Percentiles rank a stretch among this genome's conserved stretches.
These are phyloP conservation scores for Aspergillaceae sp. DNA, from an alignment of 2,329 filamentous ascomycete species.

Conservation along the genomic window DNA sequence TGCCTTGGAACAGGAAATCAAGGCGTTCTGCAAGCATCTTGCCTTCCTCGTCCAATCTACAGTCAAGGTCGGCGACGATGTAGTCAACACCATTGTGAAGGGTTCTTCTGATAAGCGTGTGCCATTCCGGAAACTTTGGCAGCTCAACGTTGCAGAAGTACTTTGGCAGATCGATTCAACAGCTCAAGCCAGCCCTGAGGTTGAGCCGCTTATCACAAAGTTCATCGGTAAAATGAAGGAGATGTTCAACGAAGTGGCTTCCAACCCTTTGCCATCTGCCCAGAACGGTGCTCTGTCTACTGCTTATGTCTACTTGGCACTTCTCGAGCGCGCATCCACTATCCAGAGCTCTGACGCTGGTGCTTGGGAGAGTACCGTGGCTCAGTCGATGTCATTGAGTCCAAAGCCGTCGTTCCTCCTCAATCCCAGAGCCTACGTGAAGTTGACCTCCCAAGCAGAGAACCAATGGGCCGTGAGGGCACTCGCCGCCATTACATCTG, in stretches of 20 bases:
- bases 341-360: constrained; percentile 45
- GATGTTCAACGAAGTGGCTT: constrained; percentile 65
- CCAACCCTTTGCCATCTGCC: constrained; percentile 68
- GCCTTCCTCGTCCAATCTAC: constrained; percentile 54
- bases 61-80: constrained; percentile 54
- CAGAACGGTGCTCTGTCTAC: constrained; percentile 76
- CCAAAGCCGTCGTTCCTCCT: constrained; percentile 82
- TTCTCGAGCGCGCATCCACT: constrained; percentile 48
- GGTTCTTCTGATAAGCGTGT: constrained; percentile 79
- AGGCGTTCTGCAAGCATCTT: constrained; percentile 59
- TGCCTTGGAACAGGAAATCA: constrained; percentile 67
- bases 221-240: constrained; percentile 47
- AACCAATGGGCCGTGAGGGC: constrained; percentile 67
- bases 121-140: constrained; percentile 69
- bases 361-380: constrained; percentile 43
- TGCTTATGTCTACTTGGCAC: constrained; percentile 63
- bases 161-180: constrained; percentile 50
- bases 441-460: constrained; percentile 66
- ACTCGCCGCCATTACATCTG: constrained; percentile 52
- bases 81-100: constrained; percentile 66
- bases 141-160: constrained; percentile 62
- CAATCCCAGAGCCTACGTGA: constrained; percentile 75
- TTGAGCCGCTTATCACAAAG: constrained; percentile 41
- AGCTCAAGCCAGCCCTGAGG: constrained; percentile 41
- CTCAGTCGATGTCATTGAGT: constrained; percentile 59